Evolutionary conservation across 257 asterid genomes (phyloP).

Genomic region (Solanum gandarillasii): DNA sequence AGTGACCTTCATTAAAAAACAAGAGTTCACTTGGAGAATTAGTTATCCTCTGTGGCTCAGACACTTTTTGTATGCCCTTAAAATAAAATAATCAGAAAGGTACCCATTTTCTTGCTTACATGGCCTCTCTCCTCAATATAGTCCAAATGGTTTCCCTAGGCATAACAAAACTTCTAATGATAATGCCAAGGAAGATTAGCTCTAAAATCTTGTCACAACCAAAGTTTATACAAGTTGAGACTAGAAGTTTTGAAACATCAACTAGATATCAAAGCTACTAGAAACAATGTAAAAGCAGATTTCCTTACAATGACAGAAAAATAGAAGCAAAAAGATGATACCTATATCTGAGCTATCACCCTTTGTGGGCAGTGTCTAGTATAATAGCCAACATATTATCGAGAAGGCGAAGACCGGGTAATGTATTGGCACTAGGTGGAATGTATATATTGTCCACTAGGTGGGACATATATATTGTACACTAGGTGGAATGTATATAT

Average conservation of each 20-base stretch:
- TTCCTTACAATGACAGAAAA: not conserved
- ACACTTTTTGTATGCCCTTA: not conserved
- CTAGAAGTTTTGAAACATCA: not conserved
- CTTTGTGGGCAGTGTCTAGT: not conserved
- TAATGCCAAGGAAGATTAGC: not conserved
- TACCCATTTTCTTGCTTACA: not conserved
- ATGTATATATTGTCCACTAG: not conserved
- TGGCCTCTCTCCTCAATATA: not conserved
- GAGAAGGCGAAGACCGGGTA: not conserved
- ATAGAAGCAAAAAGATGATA: not conserved
- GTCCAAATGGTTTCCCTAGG: not conserved
- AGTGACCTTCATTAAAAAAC: not conserved
- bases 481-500: not conserved
- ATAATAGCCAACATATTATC: not conserved
- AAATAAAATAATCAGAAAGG: not conserved
- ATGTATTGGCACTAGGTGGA: not conserved
- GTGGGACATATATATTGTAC: not conserved
- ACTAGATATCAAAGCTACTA: not conserved
- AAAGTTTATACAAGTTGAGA: not conserved
- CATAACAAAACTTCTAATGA: not conserved
- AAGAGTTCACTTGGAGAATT: not conserved
- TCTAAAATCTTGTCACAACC: not conserved
- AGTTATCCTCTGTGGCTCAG: not conserved
- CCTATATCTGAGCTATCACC: not conserved
- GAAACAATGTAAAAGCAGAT: not conserved